Base-by-base conservation (phyloP, 495 filamentous ascomycete genomes). In the Lophium mytilinum region DNA sequence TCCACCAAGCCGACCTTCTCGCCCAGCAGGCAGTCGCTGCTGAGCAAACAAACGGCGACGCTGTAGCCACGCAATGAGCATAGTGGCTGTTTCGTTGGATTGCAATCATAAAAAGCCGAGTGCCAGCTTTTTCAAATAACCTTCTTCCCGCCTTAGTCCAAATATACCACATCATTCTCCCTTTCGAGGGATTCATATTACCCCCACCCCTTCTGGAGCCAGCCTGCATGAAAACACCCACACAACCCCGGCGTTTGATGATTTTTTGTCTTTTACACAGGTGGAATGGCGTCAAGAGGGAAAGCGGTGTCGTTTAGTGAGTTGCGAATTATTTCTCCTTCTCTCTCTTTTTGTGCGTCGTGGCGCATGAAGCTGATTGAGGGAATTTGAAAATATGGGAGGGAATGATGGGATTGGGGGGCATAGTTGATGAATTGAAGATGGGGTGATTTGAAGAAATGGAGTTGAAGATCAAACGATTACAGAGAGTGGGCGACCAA, bases 1-100 rank as follows among this genome's bases (percentile, higher is more conserved):
- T 92, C 63, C 82, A 89, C 58, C 84, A 90, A 70, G 91, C 91
- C 14, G 87, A 94, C 45, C 73, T 73, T 47, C 78, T 83, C 67
- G 76, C 74, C 2, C 56, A 61, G 48, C 57, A 62, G 37, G 57
- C 53, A 11, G 64, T 62, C 1, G 46, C 52, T 21, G 60, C 55
- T 14, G 18, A 40, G 10, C 49, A 52, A 17, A 52, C 49, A 5
- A 52, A 52, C 17, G 49, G 49, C 49, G 37, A 52, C 37, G 36
- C 41, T 1, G 17, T 54, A 9, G 21, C 45, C 33, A 48, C 45
- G 18, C 7, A 48, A 24, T 48, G 30, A n/a, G 19, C 19, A 15
- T 45, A 15, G 6, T 45, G 9, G 12, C 12, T 19, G 15, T 12
- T 12, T 5, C 41, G 19, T 19, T n/a, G 19, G 8, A 48, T 30